A percentile compares a stretch with the other conserved stretches of the same genome.
These are phyloP conservation scores for Solanum piurae DNA, from an alignment of 257 asterid genomes.

Conservation along the genomic window DNA sequence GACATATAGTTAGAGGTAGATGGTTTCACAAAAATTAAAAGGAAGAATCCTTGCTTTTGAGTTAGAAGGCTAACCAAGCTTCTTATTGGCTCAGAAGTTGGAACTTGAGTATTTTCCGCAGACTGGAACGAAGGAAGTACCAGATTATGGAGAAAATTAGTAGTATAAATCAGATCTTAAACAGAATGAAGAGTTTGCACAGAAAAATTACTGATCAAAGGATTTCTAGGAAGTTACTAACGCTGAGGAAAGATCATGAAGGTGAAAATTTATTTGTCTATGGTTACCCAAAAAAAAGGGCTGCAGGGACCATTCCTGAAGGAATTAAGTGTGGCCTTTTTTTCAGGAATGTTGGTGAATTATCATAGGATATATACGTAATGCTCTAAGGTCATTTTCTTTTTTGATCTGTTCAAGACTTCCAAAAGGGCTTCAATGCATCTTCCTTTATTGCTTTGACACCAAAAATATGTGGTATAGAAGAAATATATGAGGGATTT, in stretches of 20 bases:
- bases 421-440: background rate
- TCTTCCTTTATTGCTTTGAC: background rate
- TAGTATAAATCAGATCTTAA: background rate
- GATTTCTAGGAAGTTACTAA: background rate
- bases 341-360: background rate
- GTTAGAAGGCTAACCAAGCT: background rate
- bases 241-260: background rate
- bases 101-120: background rate
- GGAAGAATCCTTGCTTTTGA: background rate
- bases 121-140: background rate
- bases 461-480: background rate
- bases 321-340: background rate
- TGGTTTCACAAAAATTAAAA: background rate
- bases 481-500: background rate
- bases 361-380: background rate
- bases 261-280: background rate
- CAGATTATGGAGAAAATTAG: background rate
- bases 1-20: background rate
- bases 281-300: background rate
- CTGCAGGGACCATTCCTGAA: background rate
- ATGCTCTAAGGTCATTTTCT: background rate
- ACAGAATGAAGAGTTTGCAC: background rate
- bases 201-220: background rate
- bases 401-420: background rate
- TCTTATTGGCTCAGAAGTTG: background rate